Base-by-base conservation (phyloP, 2,329 filamentous ascomycete genomes). In the Ophiocordyceps robertsii region DNA sequence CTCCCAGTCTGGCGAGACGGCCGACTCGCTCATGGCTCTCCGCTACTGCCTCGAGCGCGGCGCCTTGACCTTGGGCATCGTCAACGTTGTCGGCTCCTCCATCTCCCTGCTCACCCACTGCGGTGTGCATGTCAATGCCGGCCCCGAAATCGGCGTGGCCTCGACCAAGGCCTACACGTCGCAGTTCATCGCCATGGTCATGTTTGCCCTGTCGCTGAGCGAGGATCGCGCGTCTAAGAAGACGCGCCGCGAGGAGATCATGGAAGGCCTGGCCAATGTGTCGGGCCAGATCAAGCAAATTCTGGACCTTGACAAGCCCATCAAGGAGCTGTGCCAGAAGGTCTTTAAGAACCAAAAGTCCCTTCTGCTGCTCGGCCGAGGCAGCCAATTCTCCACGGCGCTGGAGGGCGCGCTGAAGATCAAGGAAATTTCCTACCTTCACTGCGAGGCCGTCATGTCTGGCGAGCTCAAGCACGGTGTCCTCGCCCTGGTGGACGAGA, bases 371-470 rank as follows among this genome's bases (percentile, higher is more conserved):
- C 77, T 98, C 47, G 92, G 92, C 47, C 85, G 92, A 72, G 92
- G 92, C 53, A 87, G 87, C 61, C 92, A 98, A 69, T 95, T 89
- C 72, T 89, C 90, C 46, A 98, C 92, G 55, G 92, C 92, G 44
- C 80, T 98, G 19, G 92, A 98, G 73, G 92, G 87, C 67, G 92
- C 92, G 40, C 75, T 98, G 54, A 98, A 98, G 76, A 98, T 98
- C 68, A 98, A 98, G 78, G 92, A 98, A 70, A 98, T 98, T 57
- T 96, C 90, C 16, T 98, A 98, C 68, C 84, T 98, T 46, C 92
- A 98, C 68, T 98, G 92, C 67, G 92, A 98, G 71, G 92, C 92
- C 55, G 92, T 98, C 72, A 98, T 98, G 92, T 96, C 92, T 50
- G 92, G 92, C 67, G 92, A 98, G 70, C 77, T 98, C 56, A 98